Conservation (phyloP, 2,329 filamentous ascomycete genomes). For the Fusarium metavorans region DNA sequence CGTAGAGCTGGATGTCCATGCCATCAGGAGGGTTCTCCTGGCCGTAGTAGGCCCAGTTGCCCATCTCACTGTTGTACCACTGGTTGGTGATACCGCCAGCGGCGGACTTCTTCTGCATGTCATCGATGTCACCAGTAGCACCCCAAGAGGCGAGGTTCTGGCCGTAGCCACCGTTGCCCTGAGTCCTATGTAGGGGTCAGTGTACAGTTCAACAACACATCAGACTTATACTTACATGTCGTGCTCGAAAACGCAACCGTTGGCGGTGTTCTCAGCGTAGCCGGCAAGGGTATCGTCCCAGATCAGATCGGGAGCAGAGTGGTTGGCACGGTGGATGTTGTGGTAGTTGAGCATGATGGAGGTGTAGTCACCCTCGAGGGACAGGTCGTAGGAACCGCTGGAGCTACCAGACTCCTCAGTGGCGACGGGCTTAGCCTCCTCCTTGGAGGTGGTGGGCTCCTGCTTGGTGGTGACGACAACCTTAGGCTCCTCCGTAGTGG, state of each 20-base stretch:
- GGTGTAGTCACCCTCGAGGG: conserved; percentile 45
- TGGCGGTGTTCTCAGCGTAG: conserved; percentile 74
- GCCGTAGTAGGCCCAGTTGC: conserved; percentile 71
- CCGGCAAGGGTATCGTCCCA: conserved; percentile 75
- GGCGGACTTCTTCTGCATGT: conserved; percentile 64
- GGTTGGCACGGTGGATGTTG: conserved; percentile 88
- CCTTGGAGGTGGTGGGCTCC: conserved; percentile 1
- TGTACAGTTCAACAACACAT: neutral
- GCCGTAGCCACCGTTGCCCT: conserved; percentile 77
- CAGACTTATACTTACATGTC: conserved; percentile 70
- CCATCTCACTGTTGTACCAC: conserved; percentile 90
- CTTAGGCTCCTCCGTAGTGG: neutral
- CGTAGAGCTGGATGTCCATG: conserved; percentile 73
- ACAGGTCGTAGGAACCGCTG: conserved; percentile 17
- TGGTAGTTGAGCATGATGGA: conserved; percentile 74
- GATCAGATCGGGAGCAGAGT: conserved; percentile 73
- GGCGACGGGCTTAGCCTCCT: conserved; percentile 5
- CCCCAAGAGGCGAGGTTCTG: conserved; percentile 88
- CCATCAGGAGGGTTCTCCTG: conserved; percentile 66
- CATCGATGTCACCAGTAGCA: conserved; percentile 52
- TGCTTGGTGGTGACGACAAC: conserved; percentile 3
- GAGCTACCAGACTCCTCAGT: conserved; percentile 2
- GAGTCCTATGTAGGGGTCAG: conserved; percentile 59
- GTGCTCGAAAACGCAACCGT: conserved; percentile 79
- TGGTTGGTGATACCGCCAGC: conserved; percentile 79